Evolutionary conservation across 1,139 yeast species (phyloP).

Genomic region (Yamadazyma atlantica): DNA sequence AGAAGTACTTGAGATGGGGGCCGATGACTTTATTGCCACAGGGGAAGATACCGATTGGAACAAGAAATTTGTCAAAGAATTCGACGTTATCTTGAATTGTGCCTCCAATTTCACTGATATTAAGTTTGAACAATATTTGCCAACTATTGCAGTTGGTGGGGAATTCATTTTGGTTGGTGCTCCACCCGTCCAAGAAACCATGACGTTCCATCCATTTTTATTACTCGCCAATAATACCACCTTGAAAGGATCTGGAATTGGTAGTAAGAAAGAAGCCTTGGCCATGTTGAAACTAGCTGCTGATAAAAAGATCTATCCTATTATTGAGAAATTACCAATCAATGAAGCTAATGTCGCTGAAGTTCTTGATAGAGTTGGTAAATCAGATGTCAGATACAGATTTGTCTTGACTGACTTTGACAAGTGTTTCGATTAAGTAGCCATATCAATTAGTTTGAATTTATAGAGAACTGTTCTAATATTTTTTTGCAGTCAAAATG

Average conservation of each 20-base stretch:
- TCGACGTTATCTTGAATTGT: slow-evolving; percentile 52
- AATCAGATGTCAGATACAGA: slow-evolving; percentile 60
- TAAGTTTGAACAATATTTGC: slow-evolving; percentile 32
- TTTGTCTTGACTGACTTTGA: slow-evolving; percentile 59
- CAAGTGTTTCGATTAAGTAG: slow-evolving; percentile 17
- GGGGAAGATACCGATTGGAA: slow-evolving; percentile 38
- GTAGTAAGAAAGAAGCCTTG: slow-evolving; percentile 52
- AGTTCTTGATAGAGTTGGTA: slow-evolving; percentile 31
- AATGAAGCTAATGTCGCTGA: slow-evolving; percentile 37
- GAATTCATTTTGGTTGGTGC: slow-evolving; percentile 54
- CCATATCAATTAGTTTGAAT: no score
- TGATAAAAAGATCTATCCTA: slow-evolving; percentile 49
- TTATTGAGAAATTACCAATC: slow-evolving; percentile 58
- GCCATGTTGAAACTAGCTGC: slow-evolving; percentile 55
- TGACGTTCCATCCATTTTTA: slow-evolving; percentile 6
- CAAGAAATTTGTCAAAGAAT: slow-evolving; percentile 29
- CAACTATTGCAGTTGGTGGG: slow-evolving; percentile 34
- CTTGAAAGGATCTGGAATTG: slow-evolving; percentile 42
- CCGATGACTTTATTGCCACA: slow-evolving; percentile 40
- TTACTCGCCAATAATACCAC: slow-evolving; percentile 40
- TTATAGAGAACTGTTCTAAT: no score
- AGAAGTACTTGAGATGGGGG: slow-evolving; percentile 38
- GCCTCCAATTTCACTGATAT: slow-evolving; percentile 42
- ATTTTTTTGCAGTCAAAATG: no score
- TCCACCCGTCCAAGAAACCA: slow-evolving; percentile 24